A percentile compares a stretch with the other conserved stretches of the same genome.
phyloP scores from a whole-genome alignment of 768 basidiomycete species.

The Hortiboletus campestris region DNA sequence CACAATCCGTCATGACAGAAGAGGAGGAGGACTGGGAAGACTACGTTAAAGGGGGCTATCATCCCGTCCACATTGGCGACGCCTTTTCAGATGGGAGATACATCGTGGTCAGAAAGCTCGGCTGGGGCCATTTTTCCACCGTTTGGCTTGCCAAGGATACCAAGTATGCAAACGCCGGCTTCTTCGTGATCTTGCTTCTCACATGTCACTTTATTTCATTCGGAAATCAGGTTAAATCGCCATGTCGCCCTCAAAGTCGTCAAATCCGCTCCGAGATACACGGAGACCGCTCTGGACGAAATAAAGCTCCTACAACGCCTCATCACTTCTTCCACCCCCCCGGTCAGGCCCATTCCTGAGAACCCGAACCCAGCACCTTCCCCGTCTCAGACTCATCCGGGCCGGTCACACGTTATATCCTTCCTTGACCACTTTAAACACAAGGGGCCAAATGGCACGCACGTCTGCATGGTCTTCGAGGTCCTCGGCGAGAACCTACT shows the following conservation, averaged over 20 bases:
- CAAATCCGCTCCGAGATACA: slow-evolving; percentile 95
- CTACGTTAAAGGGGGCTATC: slow-evolving; percentile 79
- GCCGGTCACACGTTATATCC: slow-evolving; percentile 91
- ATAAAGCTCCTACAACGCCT: slow-evolving; percentile 97
- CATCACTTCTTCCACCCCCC: slow-evolving; percentile 75
- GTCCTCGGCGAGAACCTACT: slow-evolving; percentile 96
- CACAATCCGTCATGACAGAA: slow-evolving; percentile 79
- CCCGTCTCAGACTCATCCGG: slow-evolving; percentile 75
- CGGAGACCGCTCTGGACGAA: slow-evolving; percentile 97
- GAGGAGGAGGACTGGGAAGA: slow-evolving; percentile 95
- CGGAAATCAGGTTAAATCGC: slow-evolving; percentile 69
- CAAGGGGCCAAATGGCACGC: slow-evolving; percentile 93
- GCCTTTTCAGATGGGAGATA: slow-evolving; percentile 85
- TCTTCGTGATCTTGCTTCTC: not conserved
- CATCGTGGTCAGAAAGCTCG: slow-evolving; percentile 89
- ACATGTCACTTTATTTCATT: slow-evolving; percentile 14
- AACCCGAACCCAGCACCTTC: slow-evolving; percentile 50
- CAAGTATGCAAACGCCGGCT: slow-evolving; percentile 51
- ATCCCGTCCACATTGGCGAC: slow-evolving; percentile 95
- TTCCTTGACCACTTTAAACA: slow-evolving; percentile 98
- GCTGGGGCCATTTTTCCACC: slow-evolving; percentile 93
- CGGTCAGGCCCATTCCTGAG: slow-evolving; percentile 43
- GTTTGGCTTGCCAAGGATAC: slow-evolving; percentile 87
- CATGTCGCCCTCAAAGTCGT: slow-evolving; percentile 99
- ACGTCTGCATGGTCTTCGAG: slow-evolving; percentile 99